phyloP scores from a whole-genome alignment of 2,329 filamentous ascomycete species.

The Ophiosphaerella korrae region DNA sequence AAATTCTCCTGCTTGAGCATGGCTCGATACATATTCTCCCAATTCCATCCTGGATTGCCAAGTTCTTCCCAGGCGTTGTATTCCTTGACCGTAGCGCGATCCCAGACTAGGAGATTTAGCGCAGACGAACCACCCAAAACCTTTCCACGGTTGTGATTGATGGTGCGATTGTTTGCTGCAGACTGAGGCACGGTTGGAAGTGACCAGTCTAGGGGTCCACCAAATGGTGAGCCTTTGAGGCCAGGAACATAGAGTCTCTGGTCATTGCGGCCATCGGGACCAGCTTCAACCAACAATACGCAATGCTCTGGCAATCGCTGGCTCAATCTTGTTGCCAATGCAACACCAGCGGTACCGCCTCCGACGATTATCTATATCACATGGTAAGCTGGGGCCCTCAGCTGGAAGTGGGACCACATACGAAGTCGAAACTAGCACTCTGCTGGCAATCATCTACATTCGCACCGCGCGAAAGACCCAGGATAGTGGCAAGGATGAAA shows the following conservation, averaged over 20 bases:
- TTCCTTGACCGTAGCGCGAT: conserved; percentile 38
- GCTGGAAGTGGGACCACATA: neutral
- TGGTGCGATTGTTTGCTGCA: conserved; percentile 41
- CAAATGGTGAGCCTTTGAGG: conserved; percentile 24
- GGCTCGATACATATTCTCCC: conserved; percentile 49
- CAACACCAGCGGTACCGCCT: conserved; percentile 27
- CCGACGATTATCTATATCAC: conserved; percentile 13
- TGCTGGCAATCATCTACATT: neutral
- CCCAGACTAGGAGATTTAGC: conserved; percentile 44
- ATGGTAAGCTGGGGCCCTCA: conserved; percentile 2
- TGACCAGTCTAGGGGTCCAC: conserved; percentile 37
- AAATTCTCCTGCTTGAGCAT: conserved; percentile 41
- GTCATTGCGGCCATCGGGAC: conserved; percentile 29
- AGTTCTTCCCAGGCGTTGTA: conserved; percentile 61
- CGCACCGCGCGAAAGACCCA: conserved; percentile 1
- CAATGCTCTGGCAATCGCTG: conserved; percentile 24
- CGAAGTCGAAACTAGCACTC: conserved; percentile 2
- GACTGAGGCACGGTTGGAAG: conserved; percentile 52
- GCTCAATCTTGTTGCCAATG: conserved; percentile 31
- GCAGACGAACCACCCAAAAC: conserved; percentile 43
- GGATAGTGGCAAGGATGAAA: neutral
- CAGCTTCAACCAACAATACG: conserved; percentile 27
- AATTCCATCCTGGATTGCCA: conserved; percentile 62
- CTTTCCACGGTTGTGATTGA: conserved; percentile 21
- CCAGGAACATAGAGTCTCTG: conserved; percentile 27